Conservation (phyloP, 345 rosid species). For the Euclidium syriacum region DNA sequence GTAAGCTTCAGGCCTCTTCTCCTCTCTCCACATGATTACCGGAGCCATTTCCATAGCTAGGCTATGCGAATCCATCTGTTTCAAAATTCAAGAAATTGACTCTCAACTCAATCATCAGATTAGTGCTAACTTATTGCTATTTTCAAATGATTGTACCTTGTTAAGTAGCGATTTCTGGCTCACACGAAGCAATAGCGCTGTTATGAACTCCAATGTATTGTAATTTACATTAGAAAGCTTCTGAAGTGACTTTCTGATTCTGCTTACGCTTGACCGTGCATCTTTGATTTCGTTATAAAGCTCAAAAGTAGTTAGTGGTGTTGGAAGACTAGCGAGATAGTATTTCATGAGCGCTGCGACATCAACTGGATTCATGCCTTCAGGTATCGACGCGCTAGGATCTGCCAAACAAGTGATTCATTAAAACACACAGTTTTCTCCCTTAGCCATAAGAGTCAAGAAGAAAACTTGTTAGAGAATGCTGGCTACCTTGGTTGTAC, state of each 20-base stretch:
- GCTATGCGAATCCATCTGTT: slow-evolving; percentile 85
- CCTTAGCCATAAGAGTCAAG: not conserved
- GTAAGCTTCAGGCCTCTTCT: slow-evolving; percentile 54
- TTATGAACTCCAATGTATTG: slow-evolving; percentile 79
- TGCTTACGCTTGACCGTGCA: slow-evolving; percentile 63
- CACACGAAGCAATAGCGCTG: slow-evolving; percentile 73
- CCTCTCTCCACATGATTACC: slow-evolving; percentile 83
- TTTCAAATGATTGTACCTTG: slow-evolving; percentile 38
- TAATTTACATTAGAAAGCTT: slow-evolving; percentile 81
- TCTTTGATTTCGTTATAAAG: slow-evolving; percentile 69
- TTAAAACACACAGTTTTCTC: not conserved
- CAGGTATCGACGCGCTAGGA: slow-evolving; percentile 63
- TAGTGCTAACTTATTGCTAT: not conserved
- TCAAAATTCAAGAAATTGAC: slow-evolving; percentile 1
- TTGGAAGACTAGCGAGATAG: slow-evolving; percentile 93
- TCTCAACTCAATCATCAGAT: not conserved
- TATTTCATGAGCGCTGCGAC: slow-evolving; percentile 72
- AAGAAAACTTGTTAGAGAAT: slow-evolving; percentile 9
- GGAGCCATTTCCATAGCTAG: slow-evolving; percentile 91
- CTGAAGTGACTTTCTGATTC: slow-evolving; percentile 65
- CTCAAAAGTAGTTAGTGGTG: slow-evolving; percentile 76
- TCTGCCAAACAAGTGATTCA: slow-evolving; percentile 39
- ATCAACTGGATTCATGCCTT: slow-evolving; percentile 64
- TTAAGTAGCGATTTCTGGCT: slow-evolving; percentile 81
- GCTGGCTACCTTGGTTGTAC: slow-evolving; percentile 64